Evolutionary conservation across 176 grass and related monocot species (phyloP).

Genomic region (Guadua angustifolia): DNA sequence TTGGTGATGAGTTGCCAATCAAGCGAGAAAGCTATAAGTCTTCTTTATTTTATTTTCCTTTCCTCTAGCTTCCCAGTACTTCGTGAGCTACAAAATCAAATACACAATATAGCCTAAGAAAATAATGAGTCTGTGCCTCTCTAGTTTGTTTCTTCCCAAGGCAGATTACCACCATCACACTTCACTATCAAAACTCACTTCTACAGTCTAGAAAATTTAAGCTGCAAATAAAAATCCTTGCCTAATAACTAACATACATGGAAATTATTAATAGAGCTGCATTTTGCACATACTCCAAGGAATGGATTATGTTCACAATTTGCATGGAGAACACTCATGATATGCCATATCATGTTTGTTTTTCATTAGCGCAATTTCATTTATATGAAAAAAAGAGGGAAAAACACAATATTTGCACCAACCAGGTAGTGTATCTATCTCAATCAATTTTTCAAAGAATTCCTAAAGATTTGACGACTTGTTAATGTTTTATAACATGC

Average conservation of each 20-base stretch:
- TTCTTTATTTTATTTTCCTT: neutral
- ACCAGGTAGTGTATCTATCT: neutral
- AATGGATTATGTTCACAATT: slow-evolving; percentile 6
- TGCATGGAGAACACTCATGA: slow-evolving; percentile 22
- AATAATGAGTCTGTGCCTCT: neutral
- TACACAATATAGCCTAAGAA: neutral
- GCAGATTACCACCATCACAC: neutral
- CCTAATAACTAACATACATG: neutral
- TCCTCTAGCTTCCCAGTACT: neutral
- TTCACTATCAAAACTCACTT: slow-evolving; percentile 7
- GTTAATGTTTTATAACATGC: neutral
- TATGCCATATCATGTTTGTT: slow-evolving; percentile 10
- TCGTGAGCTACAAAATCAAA: slow-evolving; percentile 15
- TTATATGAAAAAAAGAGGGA: neutral
- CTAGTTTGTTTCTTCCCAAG: neutral
- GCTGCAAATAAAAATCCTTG: neutral
- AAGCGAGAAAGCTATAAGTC: slow-evolving; percentile 12
- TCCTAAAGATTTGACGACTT: slow-evolving; percentile 7
- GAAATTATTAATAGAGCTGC: neutral
- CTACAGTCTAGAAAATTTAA: neutral
- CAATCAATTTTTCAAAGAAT: neutral
- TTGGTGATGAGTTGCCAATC: neutral
- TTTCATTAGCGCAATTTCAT: slow-evolving; percentile 33
- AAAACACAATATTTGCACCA: neutral
- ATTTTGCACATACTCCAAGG: neutral